Base-by-base conservation (phyloP, 1,284 basidiomycete genomes). In the Bondarzewia mesenterica region DNA sequence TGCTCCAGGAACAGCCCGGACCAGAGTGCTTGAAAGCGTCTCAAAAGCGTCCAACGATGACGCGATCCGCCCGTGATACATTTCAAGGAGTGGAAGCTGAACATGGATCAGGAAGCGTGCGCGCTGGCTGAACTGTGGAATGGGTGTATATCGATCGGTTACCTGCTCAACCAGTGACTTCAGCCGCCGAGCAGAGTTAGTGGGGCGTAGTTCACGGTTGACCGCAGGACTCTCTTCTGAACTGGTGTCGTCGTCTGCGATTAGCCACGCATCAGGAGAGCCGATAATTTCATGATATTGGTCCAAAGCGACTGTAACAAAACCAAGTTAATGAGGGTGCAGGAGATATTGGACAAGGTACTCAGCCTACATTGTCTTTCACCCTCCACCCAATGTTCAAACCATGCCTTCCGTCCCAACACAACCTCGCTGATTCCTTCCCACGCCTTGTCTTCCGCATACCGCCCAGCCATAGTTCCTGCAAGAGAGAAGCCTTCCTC, bases 21-120 rank as follows among this genome's bases (percentile, higher is more conserved):
- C 79, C 56, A 99, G 83, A 0, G 85, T 80, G 16, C 87, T 90
- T 1, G 91, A 90, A 3, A 96, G 70, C 0, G 84, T 86, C 64
- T 98, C 95, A 58, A 97, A 97, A 0, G 93, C 93, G 57, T 97
- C 93, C 8, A 98, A 69, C 3, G 91, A 91, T 4, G 86, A 80
- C 0, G 80, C 75, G 60, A 99, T 83, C 14, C 93, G 82, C 7
- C 73, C 67, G 50, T 82, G 77, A 61, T 96, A 98, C 1, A 77
- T 69, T 47, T 86, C 78, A 6, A 98, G 69, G 3, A 97, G 66
- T 0, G 93, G 93, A 2, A 96, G 69, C 66, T 99, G 95, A 8
- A 96, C 80, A 7, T 76, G 72, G 36, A 86, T 75, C 46, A 98
- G 74, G 69, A 98, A 98, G 10, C 84, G 82, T 0, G 85, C 80